Base-by-base conservation (phyloP, 768 basidiomycete species). In the Hypholoma sublateritium region DNA sequence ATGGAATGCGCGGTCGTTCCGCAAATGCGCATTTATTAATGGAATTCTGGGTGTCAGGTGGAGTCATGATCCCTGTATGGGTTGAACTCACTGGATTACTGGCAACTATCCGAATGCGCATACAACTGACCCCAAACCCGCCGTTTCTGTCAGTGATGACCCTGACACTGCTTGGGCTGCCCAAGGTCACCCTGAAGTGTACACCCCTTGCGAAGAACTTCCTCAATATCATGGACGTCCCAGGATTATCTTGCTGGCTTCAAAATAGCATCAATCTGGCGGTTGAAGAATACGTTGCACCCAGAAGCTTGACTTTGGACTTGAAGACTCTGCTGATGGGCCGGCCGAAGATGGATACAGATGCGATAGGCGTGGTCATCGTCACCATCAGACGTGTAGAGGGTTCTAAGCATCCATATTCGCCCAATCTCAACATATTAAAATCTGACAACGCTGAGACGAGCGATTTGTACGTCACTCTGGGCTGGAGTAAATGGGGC, bases 151-250 rank as follows among this genome's bases (percentile, higher is more conserved):
- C 73, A 5, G 32, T 72, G 5, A 75, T 78, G 64, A 79, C 80
- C 0, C 35, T 91, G 58, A 85, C 89, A 0, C 72, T 93, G 14
- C 81, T 91, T 61, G 89, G 89, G 16, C 80, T 88, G 5, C 91
- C 91, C 0, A 76, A 79, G 36, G 80, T 88, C 41, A 80, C 81
- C 19, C 74, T 88, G 28, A 84, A 83, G 17, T 87, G 84, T 45
- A 83, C 84, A 1, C 88, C 90, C 0, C 75, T 91, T 59, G 74
- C 80, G 44, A 80, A 77, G 60, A 68, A 76, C 6, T 80, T 89
- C n/a, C 77, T 88, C 14, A 90, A 91, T 66, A 74, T 92, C n/a
- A 85, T 92, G 78, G 86, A 92, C 69, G 67, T 92, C 1, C 90
- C 90, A 0, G 80, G 85, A 50, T 70, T 93, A 49, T 86, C 83